phyloP scores from a whole-genome alignment of 2,329 filamentous ascomycete species.

The Epicoccum nigrum region DNA sequence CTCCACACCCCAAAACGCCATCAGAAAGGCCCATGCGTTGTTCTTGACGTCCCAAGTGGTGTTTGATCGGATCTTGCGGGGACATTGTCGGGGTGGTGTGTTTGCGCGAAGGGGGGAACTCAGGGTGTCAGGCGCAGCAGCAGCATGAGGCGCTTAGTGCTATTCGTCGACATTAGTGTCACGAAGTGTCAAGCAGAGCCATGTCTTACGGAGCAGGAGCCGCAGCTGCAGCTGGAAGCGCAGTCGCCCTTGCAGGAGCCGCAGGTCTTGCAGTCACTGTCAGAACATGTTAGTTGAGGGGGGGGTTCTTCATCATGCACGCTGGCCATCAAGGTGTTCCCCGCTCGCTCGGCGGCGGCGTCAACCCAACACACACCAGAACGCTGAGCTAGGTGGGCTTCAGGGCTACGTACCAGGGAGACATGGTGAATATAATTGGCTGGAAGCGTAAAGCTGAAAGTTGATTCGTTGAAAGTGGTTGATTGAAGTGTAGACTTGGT shows the following conservation, averaged over 20 bases:
- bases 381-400: neutral
- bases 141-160: slow-evolving; percentile 19
- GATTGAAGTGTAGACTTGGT: slow-evolving; percentile 10
- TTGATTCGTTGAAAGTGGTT: slow-evolving; percentile 12
- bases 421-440: slow-evolving; percentile 26
- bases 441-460: slow-evolving; percentile 10
- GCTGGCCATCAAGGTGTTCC: slow-evolving; percentile 28
- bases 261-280: slow-evolving; percentile 38
- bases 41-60: slow-evolving; percentile 9
- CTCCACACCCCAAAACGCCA: neutral
- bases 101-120: neutral
- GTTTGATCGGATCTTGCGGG: slow-evolving; percentile 3
- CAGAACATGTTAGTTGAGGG: neutral
- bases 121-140: neutral
- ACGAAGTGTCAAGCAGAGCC: too few relatives aligned
- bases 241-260: slow-evolving; percentile 42
- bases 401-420: slow-evolving; percentile 31
- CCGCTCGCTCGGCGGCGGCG: neutral
- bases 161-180: neutral
- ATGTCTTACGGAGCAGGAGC: slow-evolving; percentile 36
- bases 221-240: slow-evolving; percentile 40
- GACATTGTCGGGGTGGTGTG: too few relatives aligned
- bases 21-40: slow-evolving; percentile 7
- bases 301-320: neutral
- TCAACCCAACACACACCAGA: neutral